phyloP scores from a whole-genome alignment of 139 green algal species.

The Micractinium sp. region DNA sequence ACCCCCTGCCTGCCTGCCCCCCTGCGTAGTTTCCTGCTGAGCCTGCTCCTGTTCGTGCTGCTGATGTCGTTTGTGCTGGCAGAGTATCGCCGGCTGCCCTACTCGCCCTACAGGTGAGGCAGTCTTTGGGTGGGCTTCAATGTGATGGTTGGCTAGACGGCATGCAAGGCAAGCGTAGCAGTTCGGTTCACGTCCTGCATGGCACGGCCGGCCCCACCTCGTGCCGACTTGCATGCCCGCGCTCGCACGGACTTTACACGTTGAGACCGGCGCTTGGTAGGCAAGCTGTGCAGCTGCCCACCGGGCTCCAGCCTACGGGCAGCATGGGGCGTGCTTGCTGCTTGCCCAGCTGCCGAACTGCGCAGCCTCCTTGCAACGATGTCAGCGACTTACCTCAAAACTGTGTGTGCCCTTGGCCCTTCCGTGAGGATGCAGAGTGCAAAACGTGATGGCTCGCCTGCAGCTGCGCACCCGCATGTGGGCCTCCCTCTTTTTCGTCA shows the following conservation, averaged over 20 bases:
- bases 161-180: no score
- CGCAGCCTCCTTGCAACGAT: not conserved
- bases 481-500: not conserved
- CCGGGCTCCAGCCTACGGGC: not conserved
- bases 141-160: no score
- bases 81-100: not conserved
- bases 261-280: no score
- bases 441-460: slow-evolving; percentile 1
- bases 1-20: not conserved
- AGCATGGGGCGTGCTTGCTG: not conserved
- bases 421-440: not conserved
- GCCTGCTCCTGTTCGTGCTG: not conserved
- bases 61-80: not conserved
- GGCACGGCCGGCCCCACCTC: no score
- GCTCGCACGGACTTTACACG: no score
- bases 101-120: not conserved
- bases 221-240: no score
- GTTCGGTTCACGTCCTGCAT: no score
- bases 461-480: slow-evolving; percentile 5
- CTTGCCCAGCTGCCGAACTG: not conserved
- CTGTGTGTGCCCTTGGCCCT: not conserved
- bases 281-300: no score
- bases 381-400: not conserved
- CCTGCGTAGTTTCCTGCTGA: not conserved
- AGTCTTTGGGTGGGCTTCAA: not conserved